Percentiles rank a stretch among this genome's conserved stretches.
phyloP scores from a whole-genome alignment of 2,329 filamentous ascomycete species.

The Stenocarpella maydis region DNA sequence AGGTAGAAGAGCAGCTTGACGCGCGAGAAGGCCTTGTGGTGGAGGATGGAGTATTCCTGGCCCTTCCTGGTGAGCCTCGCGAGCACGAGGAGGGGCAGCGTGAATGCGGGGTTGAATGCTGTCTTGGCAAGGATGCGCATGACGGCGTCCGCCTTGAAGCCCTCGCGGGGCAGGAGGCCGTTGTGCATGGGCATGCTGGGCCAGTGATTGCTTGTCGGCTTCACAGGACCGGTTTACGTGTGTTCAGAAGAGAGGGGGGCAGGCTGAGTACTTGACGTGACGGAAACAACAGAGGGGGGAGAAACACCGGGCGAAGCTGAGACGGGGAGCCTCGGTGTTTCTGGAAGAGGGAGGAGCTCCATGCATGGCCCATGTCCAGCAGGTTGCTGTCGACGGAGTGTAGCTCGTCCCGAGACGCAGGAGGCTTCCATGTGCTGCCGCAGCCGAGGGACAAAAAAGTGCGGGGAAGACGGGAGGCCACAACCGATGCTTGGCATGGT shows the following conservation, averaged over 20 bases:
- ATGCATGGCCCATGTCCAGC: conserved; percentile 4
- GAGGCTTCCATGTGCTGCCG: conserved; percentile 11
- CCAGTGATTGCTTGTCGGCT: background rate
- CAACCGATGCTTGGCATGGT: too few relatives aligned
- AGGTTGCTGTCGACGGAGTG: conserved; percentile 1
- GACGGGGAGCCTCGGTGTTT: conserved; percentile 1
- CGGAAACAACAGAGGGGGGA: background rate
- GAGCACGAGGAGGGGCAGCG: conserved; percentile 69
- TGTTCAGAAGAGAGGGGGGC: background rate
- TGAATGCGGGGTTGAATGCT: conserved; percentile 69
- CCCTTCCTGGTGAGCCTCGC: conserved; percentile 71
- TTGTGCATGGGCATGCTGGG: conserved; percentile 56
- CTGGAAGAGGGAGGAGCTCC: conserved; percentile 12
- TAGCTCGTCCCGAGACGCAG: background rate
- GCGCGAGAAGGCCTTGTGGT: conserved; percentile 58
- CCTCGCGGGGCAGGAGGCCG: conserved; percentile 63
- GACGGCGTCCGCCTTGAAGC: conserved; percentile 68
- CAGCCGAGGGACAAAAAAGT: conserved; percentile 26
- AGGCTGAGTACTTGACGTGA: background rate
- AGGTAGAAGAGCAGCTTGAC: conserved; percentile 63
- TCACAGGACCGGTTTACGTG: background rate
- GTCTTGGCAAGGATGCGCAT: conserved; percentile 66
- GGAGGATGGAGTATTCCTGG: conserved; percentile 59
- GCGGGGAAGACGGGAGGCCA: background rate
- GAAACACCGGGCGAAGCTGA: background rate